Evolutionary conservation across 192 early-diverging fungal species (phyloP), one percentile per base, ranked within the genome.

Genomic region (Coemansia sp.): DNA sequence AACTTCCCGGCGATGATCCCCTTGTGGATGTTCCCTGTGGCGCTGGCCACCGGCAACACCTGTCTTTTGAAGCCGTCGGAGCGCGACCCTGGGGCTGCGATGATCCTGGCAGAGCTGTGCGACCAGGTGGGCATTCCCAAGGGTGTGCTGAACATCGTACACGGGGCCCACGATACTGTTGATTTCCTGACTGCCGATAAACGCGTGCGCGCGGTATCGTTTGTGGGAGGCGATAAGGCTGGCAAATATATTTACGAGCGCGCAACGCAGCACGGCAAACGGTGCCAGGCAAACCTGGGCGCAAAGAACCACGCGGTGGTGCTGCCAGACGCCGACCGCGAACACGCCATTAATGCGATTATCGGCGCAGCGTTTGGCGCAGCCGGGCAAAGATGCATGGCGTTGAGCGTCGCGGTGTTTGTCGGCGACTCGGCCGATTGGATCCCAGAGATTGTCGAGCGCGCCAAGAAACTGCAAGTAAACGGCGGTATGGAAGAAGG

Each of bases 321-420:
- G 57, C 79, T 98, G 85, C 90, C 94, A 14, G 96, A 98, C 67
- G 94, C 95, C 60, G 93, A 95, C 86, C 95, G 93, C 86, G 94
- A 98, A 84, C 89, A 93, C 67, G 90, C 96, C n/a, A 86, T 98
- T 51, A 96, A 97, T 77, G 87, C 89, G 66, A 88, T 98, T 48
- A 85, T 90, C 35, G 95, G 96, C 18, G 95, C 96, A 36, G 95
- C 96, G 28, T 98, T 98, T 74, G 96, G 96, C 62, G 95, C 95
- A n/a, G 95, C 95, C 35, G 96, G 96, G 51, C 95, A 96, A 85
- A 91, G 96, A 14, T 98, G 96, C 84, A 98, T 98, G 96, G 96
- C 96, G 60, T 88, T 98, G 7, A 94, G 93, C 43, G 95, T 94
- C 17, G 90, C 85, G 1, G 86, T 98, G 33, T 94, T 97, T 80